Evolutionary conservation across 176 grass and related monocot genomes (phyloP).

Genomic region (Carex scoparia): DNA sequence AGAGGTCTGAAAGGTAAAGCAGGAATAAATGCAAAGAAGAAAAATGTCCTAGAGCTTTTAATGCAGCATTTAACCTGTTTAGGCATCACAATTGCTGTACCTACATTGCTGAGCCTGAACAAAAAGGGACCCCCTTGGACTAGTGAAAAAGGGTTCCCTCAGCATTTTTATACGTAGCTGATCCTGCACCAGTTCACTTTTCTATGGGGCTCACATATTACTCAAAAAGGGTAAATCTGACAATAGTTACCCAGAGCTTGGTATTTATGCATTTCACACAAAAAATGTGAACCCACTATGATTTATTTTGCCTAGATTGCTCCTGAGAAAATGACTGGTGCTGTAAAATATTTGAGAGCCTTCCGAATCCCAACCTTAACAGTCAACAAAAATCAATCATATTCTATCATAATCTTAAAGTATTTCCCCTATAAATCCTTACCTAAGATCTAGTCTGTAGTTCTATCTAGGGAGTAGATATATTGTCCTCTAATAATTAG

Average conservation of each 20-base stretch:
- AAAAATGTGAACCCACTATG: background rate
- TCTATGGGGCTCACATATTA: background rate
- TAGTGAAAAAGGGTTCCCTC: background rate
- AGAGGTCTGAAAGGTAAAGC: background rate
- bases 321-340: slow-evolving; percentile 4
- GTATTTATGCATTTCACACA: background rate
- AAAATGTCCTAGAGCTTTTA: background rate
- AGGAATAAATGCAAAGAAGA: background rate
- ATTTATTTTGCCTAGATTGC: background rate
- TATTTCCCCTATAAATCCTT: background rate
- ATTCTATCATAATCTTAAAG: background rate
- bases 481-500: background rate
- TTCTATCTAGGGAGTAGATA: background rate
- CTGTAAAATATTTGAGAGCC: background rate
- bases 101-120: background rate
- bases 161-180: background rate
- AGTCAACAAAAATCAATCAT: background rate
- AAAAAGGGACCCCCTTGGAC: background rate
- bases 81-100: background rate
- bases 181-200: background rate
- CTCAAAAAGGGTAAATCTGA: background rate
- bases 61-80: background rate
- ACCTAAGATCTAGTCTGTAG: background rate
- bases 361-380: background rate
- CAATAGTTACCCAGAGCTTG: background rate